phyloP scores from a whole-genome alignment of 2,329 filamentous ascomycete species.

The Rutstroemia sydowiana region DNA sequence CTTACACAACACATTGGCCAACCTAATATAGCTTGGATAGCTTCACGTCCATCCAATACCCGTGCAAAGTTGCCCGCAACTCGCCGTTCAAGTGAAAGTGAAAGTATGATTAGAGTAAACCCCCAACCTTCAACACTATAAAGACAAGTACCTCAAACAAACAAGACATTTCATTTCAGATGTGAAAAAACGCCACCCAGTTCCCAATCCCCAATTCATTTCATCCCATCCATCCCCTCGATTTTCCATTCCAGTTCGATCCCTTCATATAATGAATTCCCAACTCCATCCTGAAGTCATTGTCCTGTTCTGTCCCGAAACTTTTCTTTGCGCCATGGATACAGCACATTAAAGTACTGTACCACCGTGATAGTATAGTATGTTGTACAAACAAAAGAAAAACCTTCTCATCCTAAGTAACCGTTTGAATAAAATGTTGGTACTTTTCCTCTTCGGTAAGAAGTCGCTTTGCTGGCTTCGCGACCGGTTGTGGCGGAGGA shows the following conservation, averaged over 20 bases:
- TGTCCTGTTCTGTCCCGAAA: too few relatives aligned
- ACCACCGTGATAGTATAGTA: background rate
- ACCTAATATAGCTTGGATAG: too few relatives aligned
- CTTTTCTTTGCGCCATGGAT: too few relatives aligned
- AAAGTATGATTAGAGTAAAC: too few relatives aligned
- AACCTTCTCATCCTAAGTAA: slow-evolving; percentile 4
- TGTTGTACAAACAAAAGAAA: background rate
- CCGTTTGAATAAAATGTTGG: slow-evolving; percentile 36
- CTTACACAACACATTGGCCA: too few relatives aligned
- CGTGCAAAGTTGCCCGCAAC: too few relatives aligned
- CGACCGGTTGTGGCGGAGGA: slow-evolving; percentile 9
- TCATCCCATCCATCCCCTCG: background rate
- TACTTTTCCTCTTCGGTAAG: slow-evolving; percentile 40
- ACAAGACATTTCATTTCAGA: too few relatives aligned
- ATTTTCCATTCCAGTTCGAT: background rate
- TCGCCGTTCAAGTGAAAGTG: too few relatives aligned
- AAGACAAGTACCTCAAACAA: background rate
- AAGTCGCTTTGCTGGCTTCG: slow-evolving; percentile 22
- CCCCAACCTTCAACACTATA: background rate
- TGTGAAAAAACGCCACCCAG: background rate
- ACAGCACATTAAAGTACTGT: too few relatives aligned
- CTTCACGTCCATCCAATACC: too few relatives aligned
- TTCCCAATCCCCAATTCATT: background rate
- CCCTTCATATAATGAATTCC: too few relatives aligned
- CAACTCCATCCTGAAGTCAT: too few relatives aligned